Conservation (phyloP, 1,284 basidiomycete species). For the Salmacisia buchloeana region DNA sequence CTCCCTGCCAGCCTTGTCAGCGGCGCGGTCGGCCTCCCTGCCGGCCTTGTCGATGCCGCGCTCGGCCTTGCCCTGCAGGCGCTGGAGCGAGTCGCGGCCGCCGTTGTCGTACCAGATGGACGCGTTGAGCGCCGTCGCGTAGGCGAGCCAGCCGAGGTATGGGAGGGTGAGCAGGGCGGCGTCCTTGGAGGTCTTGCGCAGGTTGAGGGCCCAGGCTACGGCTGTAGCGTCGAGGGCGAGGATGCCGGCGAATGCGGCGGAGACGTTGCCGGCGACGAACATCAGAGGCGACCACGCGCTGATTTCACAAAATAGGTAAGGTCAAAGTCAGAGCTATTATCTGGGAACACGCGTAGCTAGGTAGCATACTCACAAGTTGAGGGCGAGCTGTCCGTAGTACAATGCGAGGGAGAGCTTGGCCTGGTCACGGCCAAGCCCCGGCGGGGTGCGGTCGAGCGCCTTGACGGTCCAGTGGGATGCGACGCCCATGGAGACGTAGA, state of each 20-base stretch:
- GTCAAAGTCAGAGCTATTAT: background rate
- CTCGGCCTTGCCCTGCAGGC: constrained; percentile 30
- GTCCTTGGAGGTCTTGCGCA: constrained; percentile 45
- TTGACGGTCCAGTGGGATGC: constrained; percentile 61
- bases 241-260: constrained; percentile 61
- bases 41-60: constrained; percentile 25
- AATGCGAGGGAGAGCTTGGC: constrained; percentile 60
- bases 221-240: constrained; percentile 61
- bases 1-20: background rate
- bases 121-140: constrained; percentile 67
- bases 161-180: constrained; percentile 28
- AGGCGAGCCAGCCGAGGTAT: constrained; percentile 57
- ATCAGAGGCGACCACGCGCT: constrained; percentile 66
- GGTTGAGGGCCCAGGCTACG: constrained; percentile 51
- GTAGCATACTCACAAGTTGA: constrained; percentile 55
- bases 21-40: background rate
- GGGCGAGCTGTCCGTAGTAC: constrained; percentile 66
- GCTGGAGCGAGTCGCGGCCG: constrained; percentile 27
- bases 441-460: constrained; percentile 40
- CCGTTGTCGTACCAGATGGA: constrained; percentile 59
- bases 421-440: constrained; percentile 51
- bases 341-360: background rate
- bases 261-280: constrained; percentile 56
- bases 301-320: background rate
- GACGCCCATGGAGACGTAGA: constrained; percentile 63